Evolutionary conservation across 2,329 filamentous ascomycete species (phyloP).

Genomic region (Neofusicoccum sp.): DNA sequence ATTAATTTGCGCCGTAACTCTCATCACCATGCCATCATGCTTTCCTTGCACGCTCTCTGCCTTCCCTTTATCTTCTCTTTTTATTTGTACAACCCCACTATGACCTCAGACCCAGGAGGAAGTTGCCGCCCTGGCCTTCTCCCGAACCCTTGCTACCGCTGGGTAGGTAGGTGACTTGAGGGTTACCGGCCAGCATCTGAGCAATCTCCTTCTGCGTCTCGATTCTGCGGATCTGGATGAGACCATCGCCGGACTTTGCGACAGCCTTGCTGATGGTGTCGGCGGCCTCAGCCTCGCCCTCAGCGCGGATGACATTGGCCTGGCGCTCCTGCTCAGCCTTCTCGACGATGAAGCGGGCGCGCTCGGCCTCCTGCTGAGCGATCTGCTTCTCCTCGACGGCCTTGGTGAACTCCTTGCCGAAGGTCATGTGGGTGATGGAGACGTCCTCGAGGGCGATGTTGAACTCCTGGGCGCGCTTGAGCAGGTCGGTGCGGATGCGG

Average conservation of each 20-base stretch:
- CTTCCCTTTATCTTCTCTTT: background rate
- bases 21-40: slow-evolving; percentile 26
- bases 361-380: slow-evolving; percentile 96
- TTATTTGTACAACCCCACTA: slow-evolving; percentile 19
- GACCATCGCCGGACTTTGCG: slow-evolving; percentile 85
- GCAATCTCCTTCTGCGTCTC: slow-evolving; percentile 97
- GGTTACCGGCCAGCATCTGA: slow-evolving; percentile 81
- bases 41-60: slow-evolving; percentile 19
- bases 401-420: slow-evolving; percentile 97
- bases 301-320: slow-evolving; percentile 95
- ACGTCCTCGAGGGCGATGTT: slow-evolving; percentile 99
- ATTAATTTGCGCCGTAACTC: slow-evolving; percentile 21
- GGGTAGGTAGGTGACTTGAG: slow-evolving; percentile 93
- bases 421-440: slow-evolving; percentile 99
- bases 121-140: slow-evolving; percentile 58
- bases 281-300: slow-evolving; percentile 95
- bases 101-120: slow-evolving; percentile 64
- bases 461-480: slow-evolving; percentile 92
- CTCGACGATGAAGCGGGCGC: slow-evolving; percentile 97
- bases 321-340: slow-evolving; percentile 98
- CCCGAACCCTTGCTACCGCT: slow-evolving; percentile 60
- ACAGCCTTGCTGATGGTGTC: slow-evolving; percentile 95
- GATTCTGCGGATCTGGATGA: slow-evolving; percentile 95
- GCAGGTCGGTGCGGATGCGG: slow-evolving; percentile 87
- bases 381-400: slow-evolving; percentile 99